These are phyloP conservation scores for Hypoxylon sp. DNA, from an alignment of 2,329 filamentous ascomycete species.

Conservation along the genomic window DNA sequence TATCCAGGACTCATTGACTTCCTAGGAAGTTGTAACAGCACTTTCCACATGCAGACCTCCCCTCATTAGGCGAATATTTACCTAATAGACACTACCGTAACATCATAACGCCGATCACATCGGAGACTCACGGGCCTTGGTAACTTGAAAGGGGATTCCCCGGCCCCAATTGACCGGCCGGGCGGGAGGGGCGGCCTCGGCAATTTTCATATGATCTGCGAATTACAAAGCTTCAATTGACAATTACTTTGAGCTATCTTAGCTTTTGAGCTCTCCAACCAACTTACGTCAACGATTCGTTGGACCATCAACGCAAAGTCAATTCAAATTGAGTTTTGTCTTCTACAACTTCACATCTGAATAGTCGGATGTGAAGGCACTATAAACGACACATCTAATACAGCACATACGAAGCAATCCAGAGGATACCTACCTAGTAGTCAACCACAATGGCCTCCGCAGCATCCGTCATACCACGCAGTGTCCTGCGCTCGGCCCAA, in stretches of 20 bases:
- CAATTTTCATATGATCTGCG: constrained; percentile 38
- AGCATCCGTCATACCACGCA: constrained; percentile 32
- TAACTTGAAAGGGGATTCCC: constrained; percentile 12
- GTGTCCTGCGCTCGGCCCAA: constrained; percentile 45
- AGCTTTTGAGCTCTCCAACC: constrained; percentile 19
- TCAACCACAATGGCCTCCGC: constrained; percentile 44
- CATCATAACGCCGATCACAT: constrained; percentile 22
- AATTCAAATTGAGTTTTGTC: constrained; percentile 8
- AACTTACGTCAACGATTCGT: constrained; percentile 34
- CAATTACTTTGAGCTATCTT: constrained; percentile 14
- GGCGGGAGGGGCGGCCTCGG: constrained; percentile 38
- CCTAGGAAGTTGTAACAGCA: not conserved
- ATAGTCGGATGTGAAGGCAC: constrained; percentile 11
- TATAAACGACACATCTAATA: not conserved
- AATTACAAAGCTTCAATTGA: constrained; percentile 43
- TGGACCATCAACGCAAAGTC: constrained; percentile 9
- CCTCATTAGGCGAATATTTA: not conserved
- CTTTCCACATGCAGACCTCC: not conserved
- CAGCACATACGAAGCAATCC: not conserved
- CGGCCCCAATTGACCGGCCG: constrained; percentile 5
- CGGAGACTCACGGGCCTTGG: constrained; percentile 21
- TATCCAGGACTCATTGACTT: not conserved
- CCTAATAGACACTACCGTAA: constrained; percentile 1
- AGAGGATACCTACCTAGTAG: not conserved
- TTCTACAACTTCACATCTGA: not conserved